Conservation (phyloP, 148 eudicot species). For the Suaeda aralocaspica region DNA sequence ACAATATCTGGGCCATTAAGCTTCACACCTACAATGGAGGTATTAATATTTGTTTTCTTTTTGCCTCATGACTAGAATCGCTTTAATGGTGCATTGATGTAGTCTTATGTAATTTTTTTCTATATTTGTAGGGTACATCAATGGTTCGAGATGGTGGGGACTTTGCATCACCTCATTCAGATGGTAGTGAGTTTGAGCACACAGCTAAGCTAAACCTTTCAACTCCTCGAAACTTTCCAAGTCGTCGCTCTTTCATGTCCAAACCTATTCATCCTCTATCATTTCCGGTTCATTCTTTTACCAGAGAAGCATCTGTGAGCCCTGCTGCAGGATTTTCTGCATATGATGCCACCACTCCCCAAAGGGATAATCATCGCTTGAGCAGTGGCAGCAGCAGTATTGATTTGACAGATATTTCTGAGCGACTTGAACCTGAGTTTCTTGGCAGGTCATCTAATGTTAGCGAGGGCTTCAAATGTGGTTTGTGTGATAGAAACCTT, state of each 20-base stretch:
- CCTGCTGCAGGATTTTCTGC: slow-evolving; percentile 26
- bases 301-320: slow-evolving; percentile 36
- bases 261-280: slow-evolving; percentile 84
- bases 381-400: slow-evolving; percentile 70
- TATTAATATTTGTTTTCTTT: slow-evolving; percentile 22
- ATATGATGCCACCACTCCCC: slow-evolving; percentile 39
- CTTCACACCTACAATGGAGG: slow-evolving; percentile 86
- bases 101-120: slow-evolving; percentile 8
- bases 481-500: slow-evolving; percentile 76
- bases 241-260: slow-evolving; percentile 82
- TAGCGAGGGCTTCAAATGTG: slow-evolving; percentile 45
- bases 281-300: slow-evolving; percentile 44
- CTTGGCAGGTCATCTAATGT: slow-evolving; percentile 30
- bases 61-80: slow-evolving; percentile 14
- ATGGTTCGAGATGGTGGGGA: slow-evolving; percentile 48
- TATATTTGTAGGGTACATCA: slow-evolving; percentile 53
- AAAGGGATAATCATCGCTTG: slow-evolving; percentile 41
- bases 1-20: slow-evolving; percentile 55
- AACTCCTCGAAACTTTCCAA: slow-evolving; percentile 55
- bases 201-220: slow-evolving; percentile 45
- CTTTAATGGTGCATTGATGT: slow-evolving; percentile 10
- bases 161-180: slow-evolving; percentile 74
- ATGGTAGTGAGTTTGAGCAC: slow-evolving; percentile 74
- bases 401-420: slow-evolving; percentile 57
- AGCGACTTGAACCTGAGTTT: slow-evolving; percentile 44